These are phyloP conservation scores for Picea sitchensis DNA, from an alignment of 75 land plant genomes.

Conservation along the genomic window DNA sequence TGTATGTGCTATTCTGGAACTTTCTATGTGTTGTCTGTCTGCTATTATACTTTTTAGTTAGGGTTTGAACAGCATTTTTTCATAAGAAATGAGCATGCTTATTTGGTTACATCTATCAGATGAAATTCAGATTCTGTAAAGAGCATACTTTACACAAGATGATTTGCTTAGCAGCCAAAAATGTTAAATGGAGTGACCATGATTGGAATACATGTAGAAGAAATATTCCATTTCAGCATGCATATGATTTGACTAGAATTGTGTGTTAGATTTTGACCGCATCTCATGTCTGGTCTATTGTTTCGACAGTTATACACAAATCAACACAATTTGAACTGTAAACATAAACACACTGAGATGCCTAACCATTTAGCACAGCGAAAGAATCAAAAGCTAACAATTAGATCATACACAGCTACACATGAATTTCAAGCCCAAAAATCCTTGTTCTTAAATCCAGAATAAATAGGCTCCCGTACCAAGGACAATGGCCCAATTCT, in stretches of 20 bases:
- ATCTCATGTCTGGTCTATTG: too few species aligned
- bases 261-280: too few species aligned
- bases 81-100: background rate
- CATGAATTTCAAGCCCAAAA: too few species aligned
- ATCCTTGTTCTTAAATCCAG: too few species aligned
- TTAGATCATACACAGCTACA: too few species aligned
- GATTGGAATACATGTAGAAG: background rate
- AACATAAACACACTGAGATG: too few species aligned
- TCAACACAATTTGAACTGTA: too few species aligned
- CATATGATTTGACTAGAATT: background rate
- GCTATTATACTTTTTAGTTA: background rate
- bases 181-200: background rate
- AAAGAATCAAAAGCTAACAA: too few species aligned
- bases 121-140: background rate
- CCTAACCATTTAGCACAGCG: too few species aligned
- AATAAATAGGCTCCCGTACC: too few species aligned
- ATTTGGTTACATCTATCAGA: background rate
- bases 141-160: background rate
- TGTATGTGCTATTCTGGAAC: slow-evolving; percentile 40
- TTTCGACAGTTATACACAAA: too few species aligned
- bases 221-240: background rate
- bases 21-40: background rate
- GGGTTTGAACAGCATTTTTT: background rate
- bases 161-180: background rate
- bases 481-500: too few species aligned